Percentiles rank a stretch among this genome's conserved stretches.
phyloP scores from a whole-genome alignment of 345 rosid species.

The Excoecaria agallocha region DNA sequence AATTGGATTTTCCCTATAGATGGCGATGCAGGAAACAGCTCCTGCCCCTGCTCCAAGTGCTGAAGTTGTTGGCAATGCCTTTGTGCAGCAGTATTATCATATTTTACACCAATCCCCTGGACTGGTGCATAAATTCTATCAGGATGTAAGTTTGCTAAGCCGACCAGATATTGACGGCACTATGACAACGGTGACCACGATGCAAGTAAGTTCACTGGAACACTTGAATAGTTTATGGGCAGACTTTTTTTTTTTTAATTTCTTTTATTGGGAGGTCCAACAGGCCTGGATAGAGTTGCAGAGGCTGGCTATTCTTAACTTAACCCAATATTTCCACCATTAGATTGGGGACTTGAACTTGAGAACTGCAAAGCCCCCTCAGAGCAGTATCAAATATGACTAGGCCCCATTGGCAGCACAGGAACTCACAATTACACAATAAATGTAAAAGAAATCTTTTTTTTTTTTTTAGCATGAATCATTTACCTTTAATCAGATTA shows the following conservation, averaged over 20 bases:
- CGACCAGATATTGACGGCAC: slow-evolving; percentile 48
- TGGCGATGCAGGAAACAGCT: slow-evolving; percentile 58
- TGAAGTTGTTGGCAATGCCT: slow-evolving; percentile 51
- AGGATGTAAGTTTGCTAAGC: slow-evolving; percentile 48
- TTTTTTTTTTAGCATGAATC: neutral
- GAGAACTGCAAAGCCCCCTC: no score
- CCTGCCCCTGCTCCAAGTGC: slow-evolving; percentile 39
- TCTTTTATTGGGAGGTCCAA: neutral
- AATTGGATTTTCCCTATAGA: slow-evolving; percentile 28
- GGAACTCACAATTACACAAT: neutral
- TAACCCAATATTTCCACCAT: neutral
- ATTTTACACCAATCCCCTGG: slow-evolving; percentile 41
- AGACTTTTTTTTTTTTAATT: neutral
- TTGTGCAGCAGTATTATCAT: slow-evolving; percentile 54
- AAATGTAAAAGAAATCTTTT: neutral
- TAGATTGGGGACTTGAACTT: neutral
- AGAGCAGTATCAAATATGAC: neutral
- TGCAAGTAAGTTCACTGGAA: slow-evolving; percentile 42
- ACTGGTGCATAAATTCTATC: slow-evolving; percentile 54
- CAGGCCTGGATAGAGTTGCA: neutral
- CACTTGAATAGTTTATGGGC: neutral
- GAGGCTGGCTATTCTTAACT: neutral
- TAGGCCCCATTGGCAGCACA: neutral
- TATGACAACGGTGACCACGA: slow-evolving; percentile 46
- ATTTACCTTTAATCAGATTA: neutral